Base-by-base conservation (phyloP, 2,329 filamentous ascomycete species). In the Lizonia empirigonia region DNA sequence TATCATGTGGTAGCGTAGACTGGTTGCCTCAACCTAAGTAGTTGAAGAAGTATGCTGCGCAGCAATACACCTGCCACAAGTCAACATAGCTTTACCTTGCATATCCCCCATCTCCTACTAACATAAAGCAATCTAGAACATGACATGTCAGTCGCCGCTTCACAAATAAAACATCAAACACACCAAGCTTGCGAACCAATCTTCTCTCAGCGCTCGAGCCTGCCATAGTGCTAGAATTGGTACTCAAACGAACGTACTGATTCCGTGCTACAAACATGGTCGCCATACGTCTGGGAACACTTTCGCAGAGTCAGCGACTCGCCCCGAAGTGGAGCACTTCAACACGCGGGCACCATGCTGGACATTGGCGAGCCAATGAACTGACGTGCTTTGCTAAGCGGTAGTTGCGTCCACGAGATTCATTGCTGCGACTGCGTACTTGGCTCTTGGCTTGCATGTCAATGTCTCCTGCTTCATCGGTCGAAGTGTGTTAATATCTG, bases 1-100 rank as follows among this genome's bases (percentile, higher is more conserved):
- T 18, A 18, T n/a, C 1, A 7, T 8, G 12, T 22, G 3, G 2
- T 20, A 15, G 16, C n/a, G 16, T 8, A 22, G 7, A 22, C 16
- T 16, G 9, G 24, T 19, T 19, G 15, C 29, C 41, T 57, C 29
- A 12, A 60, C 65, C 65, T 16, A 69, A 48, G 37, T 69, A 69
- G 16, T 69, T 69, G 57, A 69, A 68, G n/a, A 68, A 69, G 44
- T 68, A 69, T 13, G 62, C 64, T 19, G 64, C 58, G 39, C 65
- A 69, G 35, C 63, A 69, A 39, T 69, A 69, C 18, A 66, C 55
- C 60, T 64, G 33, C 10, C n/a, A 24, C 3, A 12, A 2, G 13
- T 57, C 38, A 55, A 38, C 4, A 30, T 5, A 22, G 2, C 13
- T 22, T 16, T 22, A 20, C 29, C 19, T 23, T 37, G 15, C 12